Evolutionary conservation across 2,329 filamentous ascomycete genomes (phyloP).

Genomic region (Aspergillus ruber): DNA sequence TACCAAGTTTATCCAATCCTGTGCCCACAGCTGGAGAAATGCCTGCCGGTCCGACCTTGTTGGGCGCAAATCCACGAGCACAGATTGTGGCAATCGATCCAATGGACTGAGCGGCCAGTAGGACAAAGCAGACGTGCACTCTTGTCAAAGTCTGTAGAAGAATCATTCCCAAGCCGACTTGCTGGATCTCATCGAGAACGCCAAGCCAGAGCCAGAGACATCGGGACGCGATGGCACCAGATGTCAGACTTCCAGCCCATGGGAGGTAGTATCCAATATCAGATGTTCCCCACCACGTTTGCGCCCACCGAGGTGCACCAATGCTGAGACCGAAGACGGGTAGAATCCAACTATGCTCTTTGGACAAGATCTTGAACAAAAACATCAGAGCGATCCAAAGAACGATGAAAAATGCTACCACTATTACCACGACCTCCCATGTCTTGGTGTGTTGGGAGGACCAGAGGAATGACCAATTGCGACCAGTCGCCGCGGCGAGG

Average conservation of each 20-base stretch:
- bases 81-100: constrained; percentile 58
- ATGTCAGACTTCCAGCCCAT: constrained; percentile 52
- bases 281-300: constrained; percentile 61
- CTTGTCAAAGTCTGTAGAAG: constrained; percentile 59
- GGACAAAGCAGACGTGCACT: constrained; percentile 57
- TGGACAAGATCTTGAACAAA: constrained; percentile 50
- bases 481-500: constrained; percentile 58
- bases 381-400: constrained; percentile 47
- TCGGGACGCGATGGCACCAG: constrained; percentile 51
- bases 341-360: constrained; percentile 59
- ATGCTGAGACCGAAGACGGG: constrained; percentile 63
- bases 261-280: constrained; percentile 57
- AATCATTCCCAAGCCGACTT: constrained; percentile 63
- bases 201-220: constrained; percentile 62
- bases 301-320: constrained; percentile 58
- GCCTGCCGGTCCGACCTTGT: constrained; percentile 54
- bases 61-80: constrained; percentile 54
- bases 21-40: constrained; percentile 59
- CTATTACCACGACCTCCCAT: constrained; percentile 54
- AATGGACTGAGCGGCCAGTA: constrained; percentile 55
- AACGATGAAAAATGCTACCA: constrained; percentile 43
- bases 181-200: constrained; percentile 58
- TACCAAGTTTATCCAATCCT: constrained; percentile 40
- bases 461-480: constrained; percentile 55
- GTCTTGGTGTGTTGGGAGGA: constrained; percentile 18